Evolutionary conservation across 257 asterid species (phyloP).

Genomic region (Echium plantagineum): DNA sequence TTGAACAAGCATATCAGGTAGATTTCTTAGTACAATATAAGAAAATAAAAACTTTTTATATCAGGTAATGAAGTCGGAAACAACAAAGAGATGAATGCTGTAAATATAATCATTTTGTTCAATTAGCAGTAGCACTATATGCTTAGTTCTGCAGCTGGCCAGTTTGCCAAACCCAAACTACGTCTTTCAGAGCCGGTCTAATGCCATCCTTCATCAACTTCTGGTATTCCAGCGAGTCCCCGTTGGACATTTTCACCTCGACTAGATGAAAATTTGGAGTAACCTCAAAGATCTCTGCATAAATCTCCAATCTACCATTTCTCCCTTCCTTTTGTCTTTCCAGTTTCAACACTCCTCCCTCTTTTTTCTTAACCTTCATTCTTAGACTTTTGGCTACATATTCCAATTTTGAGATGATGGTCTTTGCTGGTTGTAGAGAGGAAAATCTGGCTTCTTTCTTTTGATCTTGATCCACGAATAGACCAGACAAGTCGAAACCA

Average conservation of each 20-base stretch:
- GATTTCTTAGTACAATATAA: too few species aligned
- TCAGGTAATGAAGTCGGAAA: too few species aligned
- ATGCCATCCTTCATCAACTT: constrained; percentile 47
- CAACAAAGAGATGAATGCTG: neutral
- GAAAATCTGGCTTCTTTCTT: constrained; percentile 47
- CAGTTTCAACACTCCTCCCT: constrained; percentile 44
- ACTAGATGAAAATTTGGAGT: constrained; percentile 48
- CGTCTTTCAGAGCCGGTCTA: constrained; percentile 52
- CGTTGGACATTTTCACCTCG: constrained; percentile 54
- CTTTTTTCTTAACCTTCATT: constrained; percentile 51
- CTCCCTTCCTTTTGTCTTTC: constrained; percentile 49
- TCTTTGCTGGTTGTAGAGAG: constrained; percentile 40
- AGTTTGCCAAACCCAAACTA: constrained; percentile 77
- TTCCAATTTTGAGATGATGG: constrained; percentile 53
- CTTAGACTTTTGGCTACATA: constrained; percentile 42
- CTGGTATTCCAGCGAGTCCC: constrained; percentile 63
- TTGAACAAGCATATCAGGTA: too few species aligned
- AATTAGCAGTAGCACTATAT: constrained; percentile 8
- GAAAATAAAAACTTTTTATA: too few species aligned
- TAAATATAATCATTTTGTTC: neutral
- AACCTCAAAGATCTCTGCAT: constrained; percentile 63
- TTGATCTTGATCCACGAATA: constrained; percentile 38
- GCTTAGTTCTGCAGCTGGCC: constrained; percentile 18
- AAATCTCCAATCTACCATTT: constrained; percentile 50
- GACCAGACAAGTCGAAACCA: constrained; percentile 67